Evolutionary conservation across 305 asterid genomes (phyloP).

Genomic region (Salvia sclarea): DNA sequence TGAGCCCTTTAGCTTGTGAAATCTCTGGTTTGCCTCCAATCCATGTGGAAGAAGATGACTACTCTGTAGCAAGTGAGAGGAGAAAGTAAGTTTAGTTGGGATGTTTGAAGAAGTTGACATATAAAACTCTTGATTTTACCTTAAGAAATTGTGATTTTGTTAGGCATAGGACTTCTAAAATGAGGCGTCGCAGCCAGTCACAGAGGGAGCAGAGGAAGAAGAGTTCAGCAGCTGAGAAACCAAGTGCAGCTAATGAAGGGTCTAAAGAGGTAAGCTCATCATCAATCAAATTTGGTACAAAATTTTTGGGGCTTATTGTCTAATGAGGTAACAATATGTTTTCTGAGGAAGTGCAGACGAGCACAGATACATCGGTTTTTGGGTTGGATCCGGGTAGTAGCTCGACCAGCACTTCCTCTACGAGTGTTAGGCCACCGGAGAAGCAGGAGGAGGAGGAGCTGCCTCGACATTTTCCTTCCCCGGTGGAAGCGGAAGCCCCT

Average conservation of each 20-base stretch:
- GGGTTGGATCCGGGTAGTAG: constrained; percentile 53
- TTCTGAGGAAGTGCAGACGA: constrained; percentile 42
- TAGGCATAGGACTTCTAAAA: constrained; percentile 53
- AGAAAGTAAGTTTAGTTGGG: constrained; percentile 47
- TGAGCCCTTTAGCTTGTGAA: constrained; percentile 72
- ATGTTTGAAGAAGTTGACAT: background rate
- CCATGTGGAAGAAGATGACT: constrained; percentile 54
- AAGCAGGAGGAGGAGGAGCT: constrained; percentile 33
- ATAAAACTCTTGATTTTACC: background rate
- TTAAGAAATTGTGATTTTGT: background rate
- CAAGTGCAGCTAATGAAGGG: constrained; percentile 32
- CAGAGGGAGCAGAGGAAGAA: constrained; percentile 48
- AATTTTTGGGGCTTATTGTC: background rate
- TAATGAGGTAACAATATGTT: background rate
- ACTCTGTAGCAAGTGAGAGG: constrained; percentile 37
- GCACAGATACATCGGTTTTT: constrained; percentile 40
- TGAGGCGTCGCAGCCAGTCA: constrained; percentile 52
- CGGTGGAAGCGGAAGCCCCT: background rate
- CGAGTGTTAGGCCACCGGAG: constrained; percentile 36
- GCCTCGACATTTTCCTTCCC: constrained; percentile 32
- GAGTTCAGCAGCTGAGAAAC: constrained; percentile 34
- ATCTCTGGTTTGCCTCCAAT: constrained; percentile 67
- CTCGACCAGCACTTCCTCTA: constrained; percentile 47
- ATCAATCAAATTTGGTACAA: too few species aligned
- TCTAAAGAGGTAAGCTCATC: constrained; percentile 32